phyloP scores from a whole-genome alignment of 2,329 filamentous ascomycete genomes.

The Ophiosphaerella herpotricha region DNA sequence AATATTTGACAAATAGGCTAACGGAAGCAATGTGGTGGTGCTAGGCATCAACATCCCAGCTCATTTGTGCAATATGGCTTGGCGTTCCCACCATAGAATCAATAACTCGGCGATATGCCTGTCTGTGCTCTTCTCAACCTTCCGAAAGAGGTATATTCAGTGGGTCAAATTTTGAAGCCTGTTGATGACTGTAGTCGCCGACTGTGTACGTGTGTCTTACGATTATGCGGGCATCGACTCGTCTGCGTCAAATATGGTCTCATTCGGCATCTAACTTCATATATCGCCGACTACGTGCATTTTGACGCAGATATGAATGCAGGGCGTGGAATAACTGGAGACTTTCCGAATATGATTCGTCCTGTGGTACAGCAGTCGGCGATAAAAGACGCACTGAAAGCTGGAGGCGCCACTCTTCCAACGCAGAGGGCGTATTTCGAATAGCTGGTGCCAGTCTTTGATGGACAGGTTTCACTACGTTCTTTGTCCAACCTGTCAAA shows the following conservation, averaged over 20 bases:
- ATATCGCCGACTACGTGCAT: not conserved
- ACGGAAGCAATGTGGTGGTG: too few relatives aligned
- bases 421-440: not conserved
- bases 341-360: not conserved
- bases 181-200: constrained; percentile 3
- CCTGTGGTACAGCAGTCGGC: not conserved
- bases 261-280: not conserved
- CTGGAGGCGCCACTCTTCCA: not conserved
- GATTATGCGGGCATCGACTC: not conserved
- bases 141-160: not conserved
- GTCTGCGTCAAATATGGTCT: not conserved
- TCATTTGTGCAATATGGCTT: too few relatives aligned
- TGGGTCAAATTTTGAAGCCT: not conserved
- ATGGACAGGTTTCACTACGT: not conserved
- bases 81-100: too few relatives aligned
- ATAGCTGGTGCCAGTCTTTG: not conserved
- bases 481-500: not conserved
- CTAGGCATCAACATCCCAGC: too few relatives aligned
- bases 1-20: too few relatives aligned
- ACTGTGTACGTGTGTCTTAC: not conserved
- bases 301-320: not conserved
- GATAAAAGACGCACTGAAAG: not conserved
- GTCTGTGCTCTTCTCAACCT: not conserved
- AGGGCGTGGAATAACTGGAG: not conserved
- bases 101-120: not conserved